Evolutionary conservation across 2,329 filamentous ascomycete species (phyloP).

Genomic region (Xylariaceae sp.): DNA sequence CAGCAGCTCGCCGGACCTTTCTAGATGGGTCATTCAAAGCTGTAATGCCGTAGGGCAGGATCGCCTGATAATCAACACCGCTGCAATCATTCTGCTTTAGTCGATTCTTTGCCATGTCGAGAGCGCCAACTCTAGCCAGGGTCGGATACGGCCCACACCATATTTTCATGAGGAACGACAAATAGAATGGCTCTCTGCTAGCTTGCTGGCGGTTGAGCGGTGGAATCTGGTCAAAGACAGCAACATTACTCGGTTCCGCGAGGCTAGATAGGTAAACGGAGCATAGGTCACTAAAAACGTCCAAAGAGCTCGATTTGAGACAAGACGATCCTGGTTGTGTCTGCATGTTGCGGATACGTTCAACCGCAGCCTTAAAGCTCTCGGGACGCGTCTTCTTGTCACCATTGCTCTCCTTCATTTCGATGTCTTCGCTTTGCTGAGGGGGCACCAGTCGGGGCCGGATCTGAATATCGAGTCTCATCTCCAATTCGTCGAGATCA

Average conservation of each 20-base stretch:
- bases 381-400: slow-evolving; percentile 16
- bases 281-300: slow-evolving; percentile 54
- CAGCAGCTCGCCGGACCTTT: slow-evolving; percentile 69
- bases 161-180: slow-evolving; percentile 69
- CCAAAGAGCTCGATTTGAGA: slow-evolving; percentile 44
- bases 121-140: slow-evolving; percentile 60
- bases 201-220: slow-evolving; percentile 51
- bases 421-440: slow-evolving; percentile 43
- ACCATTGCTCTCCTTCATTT: slow-evolving; percentile 39
- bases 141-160: slow-evolving; percentile 69
- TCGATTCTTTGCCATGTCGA: slow-evolving; percentile 57
- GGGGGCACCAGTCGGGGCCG: slow-evolving; percentile 51
- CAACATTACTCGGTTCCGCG: slow-evolving; percentile 33
- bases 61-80: slow-evolving; percentile 63
- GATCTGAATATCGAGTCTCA: slow-evolving; percentile 66
- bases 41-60: slow-evolving; percentile 75
- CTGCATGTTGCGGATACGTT: slow-evolving; percentile 29
- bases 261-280: slow-evolving; percentile 47
- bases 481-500: slow-evolving; percentile 69
- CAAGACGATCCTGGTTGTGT: slow-evolving; percentile 42
- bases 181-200: slow-evolving; percentile 57
- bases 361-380: slow-evolving; percentile 25
- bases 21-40: slow-evolving; percentile 71
- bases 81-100: slow-evolving; percentile 47
- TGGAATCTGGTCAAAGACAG: slow-evolving; percentile 49